phyloP scores from a whole-genome alignment of 2,329 filamentous ascomycete genomes.

The Aspergillus latus region DNA sequence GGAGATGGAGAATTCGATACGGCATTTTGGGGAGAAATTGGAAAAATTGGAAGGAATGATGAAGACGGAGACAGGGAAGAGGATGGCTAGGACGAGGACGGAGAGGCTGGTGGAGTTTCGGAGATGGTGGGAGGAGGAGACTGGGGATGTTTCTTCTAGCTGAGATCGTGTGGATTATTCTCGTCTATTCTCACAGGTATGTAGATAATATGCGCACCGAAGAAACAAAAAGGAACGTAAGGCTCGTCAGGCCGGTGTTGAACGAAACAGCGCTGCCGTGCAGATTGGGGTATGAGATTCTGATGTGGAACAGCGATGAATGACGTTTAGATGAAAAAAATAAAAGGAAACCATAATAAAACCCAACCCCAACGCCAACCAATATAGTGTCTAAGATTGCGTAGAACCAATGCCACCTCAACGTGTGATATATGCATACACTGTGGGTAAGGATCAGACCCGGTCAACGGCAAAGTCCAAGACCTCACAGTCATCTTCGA shows the following conservation, averaged over 20 bases:
- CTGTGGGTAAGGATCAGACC: constrained; percentile 38
- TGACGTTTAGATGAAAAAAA: background rate
- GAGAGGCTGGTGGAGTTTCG: constrained; percentile 51
- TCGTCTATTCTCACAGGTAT: constrained; percentile 10
- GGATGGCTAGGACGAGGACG: constrained; percentile 51
- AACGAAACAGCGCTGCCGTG: background rate
- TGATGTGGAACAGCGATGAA: background rate
- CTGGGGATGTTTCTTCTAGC: constrained; percentile 11
- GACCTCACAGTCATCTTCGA: constrained; percentile 90
- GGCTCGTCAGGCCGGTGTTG: constrained; percentile 5
- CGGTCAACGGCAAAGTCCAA: constrained; percentile 74
- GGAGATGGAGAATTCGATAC: constrained; percentile 64
- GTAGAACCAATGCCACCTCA: constrained; percentile 17
- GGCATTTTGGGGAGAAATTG: constrained; percentile 77
- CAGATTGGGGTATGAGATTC: constrained; percentile 5
- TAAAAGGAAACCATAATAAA: background rate
- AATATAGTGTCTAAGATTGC: constrained; percentile 24
- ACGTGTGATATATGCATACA: constrained; percentile 8
- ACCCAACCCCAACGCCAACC: constrained; percentile 20
- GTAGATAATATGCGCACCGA: constrained; percentile 1
- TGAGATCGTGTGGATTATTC: background rate
- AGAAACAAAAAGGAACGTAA: background rate
- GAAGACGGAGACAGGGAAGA: constrained; percentile 57
- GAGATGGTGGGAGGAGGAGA: constrained; percentile 57
- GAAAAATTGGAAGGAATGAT: constrained; percentile 61